Conservation (phyloP, 768 basidiomycete genomes). For the Leccinum fibrillosum region DNA sequence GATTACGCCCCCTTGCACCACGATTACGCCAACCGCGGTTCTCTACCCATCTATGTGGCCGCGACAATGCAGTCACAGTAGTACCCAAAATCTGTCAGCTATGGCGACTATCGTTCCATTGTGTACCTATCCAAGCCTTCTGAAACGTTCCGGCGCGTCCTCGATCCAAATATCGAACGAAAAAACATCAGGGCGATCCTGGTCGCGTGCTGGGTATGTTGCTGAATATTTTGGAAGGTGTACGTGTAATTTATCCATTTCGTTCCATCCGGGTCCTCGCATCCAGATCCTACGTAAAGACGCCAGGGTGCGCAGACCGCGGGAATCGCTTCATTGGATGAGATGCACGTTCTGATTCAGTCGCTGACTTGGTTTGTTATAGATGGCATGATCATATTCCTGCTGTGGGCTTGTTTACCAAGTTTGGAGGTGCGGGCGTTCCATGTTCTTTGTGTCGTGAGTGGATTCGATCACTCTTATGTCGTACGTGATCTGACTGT, state of each 20-base stretch:
- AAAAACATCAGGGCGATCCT: slow-evolving; percentile 54
- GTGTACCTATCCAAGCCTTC: slow-evolving; percentile 5
- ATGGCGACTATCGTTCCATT: slow-evolving; percentile 11
- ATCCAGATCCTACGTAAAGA: slow-evolving; percentile 5
- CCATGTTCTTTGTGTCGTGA: slow-evolving; percentile 89
- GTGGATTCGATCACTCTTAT: slow-evolving; percentile 19
- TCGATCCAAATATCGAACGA: slow-evolving; percentile 18
- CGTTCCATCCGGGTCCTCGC: neutral
- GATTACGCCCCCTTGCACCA: slow-evolving; percentile 5
- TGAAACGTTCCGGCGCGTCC: slow-evolving; percentile 5
- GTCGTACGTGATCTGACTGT: neutral
- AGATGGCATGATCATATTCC: slow-evolving; percentile 96
- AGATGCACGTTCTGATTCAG: neutral
- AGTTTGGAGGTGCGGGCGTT: slow-evolving; percentile 89
- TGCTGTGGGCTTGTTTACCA: slow-evolving; percentile 76
- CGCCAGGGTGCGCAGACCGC: neutral
- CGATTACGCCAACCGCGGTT: slow-evolving; percentile 1
- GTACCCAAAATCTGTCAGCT: slow-evolving; percentile 2
- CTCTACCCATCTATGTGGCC: neutral
- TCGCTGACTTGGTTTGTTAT: slow-evolving; percentile 7
- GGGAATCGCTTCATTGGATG: neutral
- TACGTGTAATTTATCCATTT: slow-evolving; percentile 35
- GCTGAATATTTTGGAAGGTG: slow-evolving; percentile 94
- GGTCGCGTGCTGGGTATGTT: slow-evolving; percentile 77
- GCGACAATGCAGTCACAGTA: slow-evolving; percentile 7